Evolutionary conservation across 2,329 filamentous ascomycete genomes (phyloP).

Genomic region (Hirsutella rhossiliensis): DNA sequence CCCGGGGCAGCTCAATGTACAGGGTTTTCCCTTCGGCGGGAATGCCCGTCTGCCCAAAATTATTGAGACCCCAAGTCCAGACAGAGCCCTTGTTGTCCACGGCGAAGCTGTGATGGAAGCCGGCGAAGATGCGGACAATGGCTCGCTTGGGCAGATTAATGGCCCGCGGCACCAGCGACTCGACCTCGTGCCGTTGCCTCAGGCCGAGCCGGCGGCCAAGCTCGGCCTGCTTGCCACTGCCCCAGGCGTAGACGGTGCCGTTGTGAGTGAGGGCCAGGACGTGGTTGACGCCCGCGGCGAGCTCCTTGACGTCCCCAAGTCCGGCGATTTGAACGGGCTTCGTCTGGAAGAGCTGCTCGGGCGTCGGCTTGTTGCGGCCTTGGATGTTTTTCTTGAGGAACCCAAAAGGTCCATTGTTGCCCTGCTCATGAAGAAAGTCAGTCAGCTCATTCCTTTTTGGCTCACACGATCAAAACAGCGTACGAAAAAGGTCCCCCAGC

Average conservation of each 20-base stretch:
- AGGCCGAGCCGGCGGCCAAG: slow-evolving; percentile 36
- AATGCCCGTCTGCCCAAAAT: slow-evolving; percentile 57
- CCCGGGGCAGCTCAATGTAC: slow-evolving; percentile 21
- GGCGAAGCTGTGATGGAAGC: slow-evolving; percentile 59
- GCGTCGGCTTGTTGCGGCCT: background rate
- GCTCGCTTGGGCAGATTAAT: slow-evolving; percentile 20
- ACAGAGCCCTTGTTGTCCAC: slow-evolving; percentile 50
- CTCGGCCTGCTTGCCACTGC: slow-evolving; percentile 30
- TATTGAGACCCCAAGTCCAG: slow-evolving; percentile 61
- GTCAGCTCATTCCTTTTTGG: slow-evolving; percentile 14
- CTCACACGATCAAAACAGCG: slow-evolving; percentile 23
- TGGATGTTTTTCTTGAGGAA: background rate
- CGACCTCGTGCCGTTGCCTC: slow-evolving; percentile 27
- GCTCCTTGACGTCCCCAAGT: slow-evolving; percentile 45
- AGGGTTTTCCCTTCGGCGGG: slow-evolving; percentile 35
- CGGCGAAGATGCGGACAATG: slow-evolving; percentile 30
- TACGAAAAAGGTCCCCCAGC: slow-evolving; percentile 57
- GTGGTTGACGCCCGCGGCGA: slow-evolving; percentile 54
- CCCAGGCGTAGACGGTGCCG: slow-evolving; percentile 20
- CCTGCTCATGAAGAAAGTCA: slow-evolving; percentile 1
- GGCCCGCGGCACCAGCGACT: slow-evolving; percentile 31
- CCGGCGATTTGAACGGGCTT: slow-evolving; percentile 36
- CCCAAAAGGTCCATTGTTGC: background rate
- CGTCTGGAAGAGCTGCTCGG: background rate
- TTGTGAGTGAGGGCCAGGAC: slow-evolving; percentile 48